Base-by-base conservation (phyloP, 2,329 filamentous ascomycete species). In the Beauveria sp. region DNA sequence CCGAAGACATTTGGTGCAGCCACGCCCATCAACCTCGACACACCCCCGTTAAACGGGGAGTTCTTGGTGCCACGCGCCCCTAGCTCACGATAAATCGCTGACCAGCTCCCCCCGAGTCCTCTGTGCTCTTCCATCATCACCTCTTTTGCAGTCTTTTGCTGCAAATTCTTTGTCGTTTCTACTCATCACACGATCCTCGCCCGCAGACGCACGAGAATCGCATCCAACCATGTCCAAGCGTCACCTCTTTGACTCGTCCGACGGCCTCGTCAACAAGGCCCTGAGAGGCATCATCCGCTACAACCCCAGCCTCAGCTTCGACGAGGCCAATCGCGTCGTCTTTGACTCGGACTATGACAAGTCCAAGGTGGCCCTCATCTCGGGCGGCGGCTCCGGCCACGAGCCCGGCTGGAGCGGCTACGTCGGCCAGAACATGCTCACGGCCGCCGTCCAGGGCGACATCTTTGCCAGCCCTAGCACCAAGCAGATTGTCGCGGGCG, bases 371-470 rank as follows among this genome's bases (percentile, higher is more conserved):
- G 76, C 74, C 66, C 72, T 84, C 69, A 77, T 84, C 69, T 79
- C 77, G 26, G 81, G 81, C n/a, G 81, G 81, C 22, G 81, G 81
- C 45, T 83, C 81, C 0, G 81, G 81, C 50, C 81, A 83, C 70
- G 84, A 87, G 67, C 84, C 84, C 22, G 85, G 84, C 64, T 87
- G 84, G 80, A 77, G 82, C 2, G 85, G 85, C 59, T 87, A 86
- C 66, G 85, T 88, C 2, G 85, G 85, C 59, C 69, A 73, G 61
- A 85, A 85, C 68, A 77, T 86, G 72, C 78, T 88, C n/a, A 77
- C 82, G 1, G 84, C 83, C 5, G 80, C 84, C 5, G 85, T 85
- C 5, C 79, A 78, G 4, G 85, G 85, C 49, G 83, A 86, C 67
- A 81, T 88, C 65, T 88, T 88, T 65, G 85, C 85, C 18, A 84